These are phyloP conservation scores for Aspergillus sp. DNA, from an alignment of 2,329 filamentous ascomycete genomes.

Conservation along the genomic window DNA sequence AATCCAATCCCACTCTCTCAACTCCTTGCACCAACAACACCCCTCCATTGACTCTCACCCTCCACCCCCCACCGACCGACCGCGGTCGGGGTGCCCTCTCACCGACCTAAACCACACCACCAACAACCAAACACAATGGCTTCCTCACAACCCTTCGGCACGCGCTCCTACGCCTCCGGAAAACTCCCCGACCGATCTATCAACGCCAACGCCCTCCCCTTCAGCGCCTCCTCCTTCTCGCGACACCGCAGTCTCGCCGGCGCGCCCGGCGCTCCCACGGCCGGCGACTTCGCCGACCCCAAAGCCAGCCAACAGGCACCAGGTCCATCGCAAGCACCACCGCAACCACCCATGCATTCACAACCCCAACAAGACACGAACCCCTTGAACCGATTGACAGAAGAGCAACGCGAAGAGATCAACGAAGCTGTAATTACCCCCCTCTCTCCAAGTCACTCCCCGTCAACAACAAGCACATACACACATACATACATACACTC, in stretches of 20 bases:
- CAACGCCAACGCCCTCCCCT: slow-evolving; percentile 45
- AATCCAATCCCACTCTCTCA: background rate
- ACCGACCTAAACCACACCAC: slow-evolving; percentile 6
- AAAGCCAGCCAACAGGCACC: slow-evolving; percentile 32
- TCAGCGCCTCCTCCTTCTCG: slow-evolving; percentile 47
- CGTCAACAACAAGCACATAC: no score
- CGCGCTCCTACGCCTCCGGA: slow-evolving; percentile 55
- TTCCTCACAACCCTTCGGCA: slow-evolving; percentile 56
- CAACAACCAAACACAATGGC: slow-evolving; percentile 46
- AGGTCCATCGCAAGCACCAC: background rate
- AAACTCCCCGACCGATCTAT: slow-evolving; percentile 54
- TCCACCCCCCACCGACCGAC: background rate
- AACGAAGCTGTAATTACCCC: slow-evolving; percentile 72
- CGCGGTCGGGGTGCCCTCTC: background rate
- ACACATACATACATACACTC: background rate
- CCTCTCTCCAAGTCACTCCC: background rate
- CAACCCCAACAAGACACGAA: slow-evolving; percentile 49
- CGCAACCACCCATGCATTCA: slow-evolving; percentile 28
- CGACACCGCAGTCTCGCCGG: slow-evolving; percentile 39
- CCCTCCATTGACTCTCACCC: background rate
- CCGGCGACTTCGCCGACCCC: slow-evolving; percentile 29
- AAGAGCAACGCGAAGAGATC: slow-evolving; percentile 91
- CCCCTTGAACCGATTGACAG: slow-evolving; percentile 63
- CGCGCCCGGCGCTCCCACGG: slow-evolving; percentile 36
- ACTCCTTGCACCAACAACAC: background rate